Conservation (phyloP, 1,139 yeast species). For the Hansenula sp. region DNA sequence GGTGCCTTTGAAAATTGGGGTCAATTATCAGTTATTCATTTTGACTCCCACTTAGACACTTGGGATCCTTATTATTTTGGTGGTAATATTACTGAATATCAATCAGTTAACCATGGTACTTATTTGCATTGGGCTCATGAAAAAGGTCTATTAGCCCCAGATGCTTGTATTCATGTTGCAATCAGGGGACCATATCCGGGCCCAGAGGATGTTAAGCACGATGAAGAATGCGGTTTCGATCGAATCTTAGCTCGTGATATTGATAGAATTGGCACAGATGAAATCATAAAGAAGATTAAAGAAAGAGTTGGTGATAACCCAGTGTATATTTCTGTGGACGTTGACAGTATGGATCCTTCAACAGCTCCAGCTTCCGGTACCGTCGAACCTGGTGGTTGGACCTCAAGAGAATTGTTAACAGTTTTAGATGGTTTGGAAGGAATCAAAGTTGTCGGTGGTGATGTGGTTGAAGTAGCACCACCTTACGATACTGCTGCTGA, state of each 20-base stretch:
- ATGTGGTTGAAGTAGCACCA: constrained; percentile 70
- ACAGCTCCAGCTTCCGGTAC: constrained; percentile 74
- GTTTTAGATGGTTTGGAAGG: constrained; percentile 45
- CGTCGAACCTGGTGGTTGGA: constrained; percentile 73
- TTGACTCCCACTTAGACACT: constrained; percentile 57
- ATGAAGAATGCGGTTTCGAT: constrained; percentile 41
- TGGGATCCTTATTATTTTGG: constrained; percentile 54
- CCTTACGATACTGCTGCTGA: constrained; percentile 60
- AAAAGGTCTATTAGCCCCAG: constrained; percentile 41
- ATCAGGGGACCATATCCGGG: constrained; percentile 34
- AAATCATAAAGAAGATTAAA: constrained; percentile 35
- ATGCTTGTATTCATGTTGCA: constrained; percentile 36
- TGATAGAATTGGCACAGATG: constrained; percentile 38
- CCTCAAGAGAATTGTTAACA: constrained; percentile 62
- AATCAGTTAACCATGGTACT: constrained; percentile 51
- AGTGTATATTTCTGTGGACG: constrained; percentile 52
- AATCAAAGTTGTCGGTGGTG: constrained; percentile 65
- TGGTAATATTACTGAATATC: constrained; percentile 50
- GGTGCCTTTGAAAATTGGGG: constrained; percentile 49
- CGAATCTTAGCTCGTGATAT: constrained; percentile 44
- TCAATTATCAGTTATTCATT: constrained; percentile 45
- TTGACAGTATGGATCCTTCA: constrained; percentile 53
- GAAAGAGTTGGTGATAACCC: constrained; percentile 34
- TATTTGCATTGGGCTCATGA: constrained; percentile 57
- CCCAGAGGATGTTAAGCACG: constrained; percentile 40